Percentiles rank a stretch among this genome's conserved stretches.
phyloP scores from a whole-genome alignment of 2,329 filamentous ascomycete species.

The Beauveria rudraprayagi region DNA sequence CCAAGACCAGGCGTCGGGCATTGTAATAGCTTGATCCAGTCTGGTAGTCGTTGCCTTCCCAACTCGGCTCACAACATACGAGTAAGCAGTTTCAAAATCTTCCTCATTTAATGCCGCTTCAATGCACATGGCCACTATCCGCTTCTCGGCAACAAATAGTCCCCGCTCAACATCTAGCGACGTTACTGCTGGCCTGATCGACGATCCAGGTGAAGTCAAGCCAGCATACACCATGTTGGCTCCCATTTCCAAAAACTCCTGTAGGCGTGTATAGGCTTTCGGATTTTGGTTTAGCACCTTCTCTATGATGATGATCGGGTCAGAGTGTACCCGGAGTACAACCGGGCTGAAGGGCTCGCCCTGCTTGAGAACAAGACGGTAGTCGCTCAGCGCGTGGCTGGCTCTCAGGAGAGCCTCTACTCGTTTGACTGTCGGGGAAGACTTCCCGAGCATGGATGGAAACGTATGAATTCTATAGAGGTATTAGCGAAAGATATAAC shows the following conservation, averaged over 20 bases:
- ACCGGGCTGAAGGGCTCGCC: slow-evolving; percentile 75
- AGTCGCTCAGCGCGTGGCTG: slow-evolving; percentile 68
- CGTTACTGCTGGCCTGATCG: not conserved
- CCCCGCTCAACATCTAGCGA: slow-evolving; percentile 14
- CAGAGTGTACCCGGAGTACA: slow-evolving; percentile 65
- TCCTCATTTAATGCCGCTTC: slow-evolving; percentile 68
- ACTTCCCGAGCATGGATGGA: slow-evolving; percentile 45
- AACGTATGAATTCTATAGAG: slow-evolving; percentile 53
- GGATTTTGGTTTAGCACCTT: slow-evolving; percentile 71
- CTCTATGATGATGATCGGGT: slow-evolving; percentile 64
- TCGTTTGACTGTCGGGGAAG: slow-evolving; percentile 42
- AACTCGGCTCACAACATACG: slow-evolving; percentile 68
- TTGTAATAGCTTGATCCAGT: slow-evolving; percentile 42
- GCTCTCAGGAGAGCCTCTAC: slow-evolving; percentile 60
- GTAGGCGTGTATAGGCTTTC: slow-evolving; percentile 64
- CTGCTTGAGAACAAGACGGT: slow-evolving; percentile 69
- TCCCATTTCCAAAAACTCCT: slow-evolving; percentile 64
- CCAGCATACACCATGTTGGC: slow-evolving; percentile 57
- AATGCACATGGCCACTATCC: slow-evolving; percentile 73
- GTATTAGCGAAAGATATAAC: slow-evolving; percentile 15
- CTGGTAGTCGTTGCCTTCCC: slow-evolving; percentile 21
- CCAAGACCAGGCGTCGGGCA: slow-evolving; percentile 66
- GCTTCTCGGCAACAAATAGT: slow-evolving; percentile 44
- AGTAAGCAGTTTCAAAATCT: slow-evolving; percentile 81
- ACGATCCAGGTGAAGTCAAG: slow-evolving; percentile 21